Conservation (phyloP, 305 asterid species). For the Solanum hybrid region DNA sequence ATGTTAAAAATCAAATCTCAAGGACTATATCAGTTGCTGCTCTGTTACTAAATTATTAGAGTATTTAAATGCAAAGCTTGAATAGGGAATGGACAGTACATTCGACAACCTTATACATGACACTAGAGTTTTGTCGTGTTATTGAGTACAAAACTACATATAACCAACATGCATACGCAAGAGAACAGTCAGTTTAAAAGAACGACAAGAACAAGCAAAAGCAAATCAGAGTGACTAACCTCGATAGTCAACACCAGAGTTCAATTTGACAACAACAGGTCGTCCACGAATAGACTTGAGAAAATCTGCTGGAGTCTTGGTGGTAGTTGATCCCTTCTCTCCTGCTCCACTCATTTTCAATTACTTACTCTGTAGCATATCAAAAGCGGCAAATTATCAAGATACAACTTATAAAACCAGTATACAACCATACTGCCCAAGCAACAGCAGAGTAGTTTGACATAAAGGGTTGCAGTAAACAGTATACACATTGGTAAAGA, state of each 20-base stretch:
- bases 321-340: conserved; percentile 49
- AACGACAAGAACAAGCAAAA: not conserved
- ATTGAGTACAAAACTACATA: not conserved
- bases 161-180: not conserved
- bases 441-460: not conserved
- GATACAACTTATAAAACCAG: not conserved
- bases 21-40: not conserved
- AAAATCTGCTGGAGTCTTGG: conserved; percentile 91
- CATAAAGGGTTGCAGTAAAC: not conserved
- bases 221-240: conserved; percentile 25
- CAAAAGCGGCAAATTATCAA: not conserved
- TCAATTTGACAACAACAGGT: conserved; percentile 90
- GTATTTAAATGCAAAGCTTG: not conserved
- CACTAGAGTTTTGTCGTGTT: not conserved
- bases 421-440: not conserved
- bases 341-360: conserved; percentile 49
- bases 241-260: conserved; percentile 91
- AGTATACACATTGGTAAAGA: not conserved
- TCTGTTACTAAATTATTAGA: not conserved
- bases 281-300: conserved; percentile 92
- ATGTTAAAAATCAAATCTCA: not conserved
- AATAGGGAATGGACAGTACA: not conserved
- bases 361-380: not conserved
- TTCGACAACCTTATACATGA: not conserved
- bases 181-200: not conserved